Evolutionary conservation across 139 green algal genomes (phyloP).

Genomic region (Coelastrella sp.): DNA sequence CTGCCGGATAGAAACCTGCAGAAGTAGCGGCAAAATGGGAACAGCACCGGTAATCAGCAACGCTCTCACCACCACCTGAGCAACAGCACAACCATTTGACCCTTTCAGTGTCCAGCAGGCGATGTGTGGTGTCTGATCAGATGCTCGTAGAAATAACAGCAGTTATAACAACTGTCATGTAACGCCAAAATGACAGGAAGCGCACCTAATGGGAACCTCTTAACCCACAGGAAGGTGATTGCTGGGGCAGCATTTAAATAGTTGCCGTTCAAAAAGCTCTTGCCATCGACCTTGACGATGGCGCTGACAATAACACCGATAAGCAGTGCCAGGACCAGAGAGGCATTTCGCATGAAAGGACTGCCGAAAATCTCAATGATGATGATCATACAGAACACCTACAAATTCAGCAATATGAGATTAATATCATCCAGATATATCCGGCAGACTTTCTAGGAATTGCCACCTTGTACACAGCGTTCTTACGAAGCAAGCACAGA

Average conservation of each 20-base stretch:
- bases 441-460: no score
- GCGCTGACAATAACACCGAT: constrained; percentile 49
- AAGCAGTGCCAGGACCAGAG: constrained; percentile 65
- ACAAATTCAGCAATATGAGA: background rate
- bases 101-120: no score
- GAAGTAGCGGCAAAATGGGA: no score
- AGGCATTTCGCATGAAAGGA: constrained; percentile 80
- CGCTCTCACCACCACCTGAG: no score
- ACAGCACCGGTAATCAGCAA: no score
- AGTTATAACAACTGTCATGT: no score
- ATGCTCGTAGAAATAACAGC: no score
- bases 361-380: constrained; percentile 82
- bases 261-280: background rate
- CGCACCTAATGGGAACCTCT: constrained; percentile 56
- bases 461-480: background rate
- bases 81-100: no score
- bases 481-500: background rate
- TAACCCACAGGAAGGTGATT: constrained; percentile 69
- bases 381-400: constrained; percentile 67
- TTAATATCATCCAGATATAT: background rate
- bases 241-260: constrained; percentile 31
- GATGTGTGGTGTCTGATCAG: no score
- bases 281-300: background rate
- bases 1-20: no score
- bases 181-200: background rate